These are phyloP conservation scores for Phalaenopsis hybrid DNA, from an alignment of 116 monocot genomes.

Conservation along the genomic window DNA sequence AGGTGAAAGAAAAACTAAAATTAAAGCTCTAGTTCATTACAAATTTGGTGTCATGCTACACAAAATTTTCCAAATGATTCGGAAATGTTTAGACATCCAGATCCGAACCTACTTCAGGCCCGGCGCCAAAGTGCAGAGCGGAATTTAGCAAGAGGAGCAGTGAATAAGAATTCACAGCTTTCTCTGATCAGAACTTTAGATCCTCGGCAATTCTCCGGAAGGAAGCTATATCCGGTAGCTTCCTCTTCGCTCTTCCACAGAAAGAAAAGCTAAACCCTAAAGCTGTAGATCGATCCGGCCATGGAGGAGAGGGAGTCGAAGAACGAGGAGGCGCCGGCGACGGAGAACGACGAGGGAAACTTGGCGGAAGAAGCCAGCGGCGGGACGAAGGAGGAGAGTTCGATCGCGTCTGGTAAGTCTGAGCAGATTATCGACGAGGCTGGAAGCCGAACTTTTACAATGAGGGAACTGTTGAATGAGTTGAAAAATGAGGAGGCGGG, in stretches of 20 bases:
- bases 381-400: background rate
- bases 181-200: background rate
- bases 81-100: too few relatives aligned
- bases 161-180: background rate
- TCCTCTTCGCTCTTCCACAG: too few relatives aligned
- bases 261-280: background rate
- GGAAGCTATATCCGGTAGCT: background rate
- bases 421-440: conserved; percentile 7
- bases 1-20: too few relatives aligned
- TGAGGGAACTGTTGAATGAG: conserved; percentile 81
- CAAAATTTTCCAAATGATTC: too few relatives aligned
- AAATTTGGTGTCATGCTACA: too few relatives aligned
- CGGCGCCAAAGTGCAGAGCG: too few relatives aligned
- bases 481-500: conserved; percentile 39
- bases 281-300: background rate
- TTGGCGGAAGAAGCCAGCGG: background rate
- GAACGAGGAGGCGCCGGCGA: conserved; percentile 12
- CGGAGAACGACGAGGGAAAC: background rate
- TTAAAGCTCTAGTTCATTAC: too few relatives aligned
- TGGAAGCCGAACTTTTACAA: conserved; percentile 56
- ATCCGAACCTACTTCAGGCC: too few relatives aligned
- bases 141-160: background rate
- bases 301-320: conserved; percentile 32
- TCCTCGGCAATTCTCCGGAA: background rate
- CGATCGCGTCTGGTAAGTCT: background rate